Base-by-base conservation (phyloP, 352 stramenopile genomes). In the Pythium apleroticum region DNA sequence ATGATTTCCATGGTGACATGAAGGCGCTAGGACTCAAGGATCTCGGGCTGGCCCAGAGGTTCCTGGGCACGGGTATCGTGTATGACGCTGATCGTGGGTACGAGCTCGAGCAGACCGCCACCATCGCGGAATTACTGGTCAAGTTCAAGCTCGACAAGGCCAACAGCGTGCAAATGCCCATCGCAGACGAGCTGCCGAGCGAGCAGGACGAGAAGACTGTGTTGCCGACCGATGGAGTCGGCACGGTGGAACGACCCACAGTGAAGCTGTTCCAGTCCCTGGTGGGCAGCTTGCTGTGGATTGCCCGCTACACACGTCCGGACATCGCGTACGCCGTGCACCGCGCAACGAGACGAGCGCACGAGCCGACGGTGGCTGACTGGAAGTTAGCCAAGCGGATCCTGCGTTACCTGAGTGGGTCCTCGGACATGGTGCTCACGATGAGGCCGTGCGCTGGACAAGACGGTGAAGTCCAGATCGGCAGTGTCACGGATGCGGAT, bases 211-310 rank as follows among this genome's bases (percentile, higher is more conserved):
- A n/a, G n/a, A n/a, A n/a, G n/a, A n/a, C n/a, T n/a, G n/a, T n/a
- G n/a, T n/a, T n/a, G n/a, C n/a, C n/a, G n/a, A n/a, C n/a, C n/a
- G n/a, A n/a, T n/a, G n/a, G n/a, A n/a, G n/a, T n/a, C n/a, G 50
- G 50, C 19, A 14, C 24, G 41, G 50, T 25, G 4, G 50, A 41
- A 14, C 6, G 6, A 8, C 50, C 50, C 4, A 56, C 50, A 6
- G 15, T 56, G 4, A 56, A 28, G 24, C n/a, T 4, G 0, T 75
- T 80, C 10, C 67, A 72, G 61, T 74, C 70, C 0, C 10, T 80
- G 7, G 62, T 75, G 1, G 70, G 67, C 0, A 79, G 69, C 20
- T 54, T 77, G 14, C 15, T 76, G 24, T 79, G 74, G 71, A 33
- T 78, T 0, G 43, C 68, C 3, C 37, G 71, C 0, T 77, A 58